A percentile compares a stretch with the other conserved stretches of the same genome.
These are phyloP conservation scores for Picea sitchensis DNA, from an alignment of 75 land plant species.

Conservation along the genomic window DNA sequence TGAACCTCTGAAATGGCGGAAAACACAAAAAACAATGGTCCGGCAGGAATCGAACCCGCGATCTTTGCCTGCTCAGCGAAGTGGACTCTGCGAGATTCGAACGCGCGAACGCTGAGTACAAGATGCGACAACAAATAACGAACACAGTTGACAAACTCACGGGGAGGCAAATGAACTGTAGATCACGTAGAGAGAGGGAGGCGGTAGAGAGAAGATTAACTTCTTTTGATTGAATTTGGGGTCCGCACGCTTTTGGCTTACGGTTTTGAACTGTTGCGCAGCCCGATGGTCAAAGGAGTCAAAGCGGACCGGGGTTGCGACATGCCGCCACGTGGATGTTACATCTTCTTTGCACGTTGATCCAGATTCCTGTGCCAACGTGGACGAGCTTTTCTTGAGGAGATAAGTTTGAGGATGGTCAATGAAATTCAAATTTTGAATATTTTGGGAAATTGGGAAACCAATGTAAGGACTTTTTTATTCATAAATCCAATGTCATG, in stretches of 20 bases:
- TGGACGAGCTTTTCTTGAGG: not conserved
- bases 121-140: not conserved
- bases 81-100: not conserved
- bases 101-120: not conserved
- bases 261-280: not conserved
- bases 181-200: not conserved
- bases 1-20: too few relatives aligned
- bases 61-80: not conserved
- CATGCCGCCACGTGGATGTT: not conserved
- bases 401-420: too few relatives aligned
- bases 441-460: too few relatives aligned
- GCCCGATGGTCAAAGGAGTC: not conserved
- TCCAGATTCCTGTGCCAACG: not conserved
- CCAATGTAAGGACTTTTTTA: too few relatives aligned
- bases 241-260: conserved; percentile 6
- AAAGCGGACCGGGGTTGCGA: not conserved
- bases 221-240: not conserved
- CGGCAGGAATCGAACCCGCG: not conserved
- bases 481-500: not conserved
- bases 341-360: too few relatives aligned
- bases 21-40: not conserved
- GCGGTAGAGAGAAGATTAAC: not conserved
- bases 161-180: too few relatives aligned
- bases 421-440: too few relatives aligned
- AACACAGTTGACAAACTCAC: not conserved